Base-by-base conservation (phyloP, 352 stramenopile genomes). In the Phytophthora kernoviae region DNA sequence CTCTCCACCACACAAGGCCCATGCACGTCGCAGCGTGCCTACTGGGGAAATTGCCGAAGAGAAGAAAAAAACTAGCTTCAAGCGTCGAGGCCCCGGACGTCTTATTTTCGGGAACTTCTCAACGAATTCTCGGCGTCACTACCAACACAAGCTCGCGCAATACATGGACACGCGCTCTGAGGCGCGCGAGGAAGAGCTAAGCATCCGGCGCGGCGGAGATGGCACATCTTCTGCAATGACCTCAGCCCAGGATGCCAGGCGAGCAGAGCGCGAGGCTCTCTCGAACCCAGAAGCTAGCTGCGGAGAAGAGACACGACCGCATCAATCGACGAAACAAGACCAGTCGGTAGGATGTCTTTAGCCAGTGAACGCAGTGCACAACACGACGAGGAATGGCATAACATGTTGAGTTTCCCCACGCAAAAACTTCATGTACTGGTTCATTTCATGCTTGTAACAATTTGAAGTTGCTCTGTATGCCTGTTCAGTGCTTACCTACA, bases 221-320 rank as follows among this genome's bases (percentile, higher is more conserved):
- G 58, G 54, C 14, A n/a, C 33, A n/a, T 39, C 54, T 0, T 59
- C 55, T 2, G 56, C 58, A 1, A 68, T 58, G 58, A 77, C 68
- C 5, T 68, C 68, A 0, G 66, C 65, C 2, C 65, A 84, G 46
- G 82, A 84, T 50, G 67, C 85, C 30, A 81, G 82, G 47, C 79
- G 72, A 17, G 66, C 80, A 12, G 84, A 93, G 47, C 69, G 74
- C 17, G 87, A 93, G n/a, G 84, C 84, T 1, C 58, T 68, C 56
- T 7, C 82, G 87, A 17, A 82, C 78, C 4, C 62, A 84, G 37
- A 88, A 87, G 48, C 68, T 95, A 9, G 73, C 79, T 41, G 68
- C 81, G 2, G 87, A 93, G 61, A 91, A 87, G 62, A 76, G 87
- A 42, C 84, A 95, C 59, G 87, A 93, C 54, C 72, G 77, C 33